Percentiles rank a stretch among this genome's conserved stretches.
Conservation (phyloP, 805 yeast genomes). For the Ogataea haglerorum region DNA sequence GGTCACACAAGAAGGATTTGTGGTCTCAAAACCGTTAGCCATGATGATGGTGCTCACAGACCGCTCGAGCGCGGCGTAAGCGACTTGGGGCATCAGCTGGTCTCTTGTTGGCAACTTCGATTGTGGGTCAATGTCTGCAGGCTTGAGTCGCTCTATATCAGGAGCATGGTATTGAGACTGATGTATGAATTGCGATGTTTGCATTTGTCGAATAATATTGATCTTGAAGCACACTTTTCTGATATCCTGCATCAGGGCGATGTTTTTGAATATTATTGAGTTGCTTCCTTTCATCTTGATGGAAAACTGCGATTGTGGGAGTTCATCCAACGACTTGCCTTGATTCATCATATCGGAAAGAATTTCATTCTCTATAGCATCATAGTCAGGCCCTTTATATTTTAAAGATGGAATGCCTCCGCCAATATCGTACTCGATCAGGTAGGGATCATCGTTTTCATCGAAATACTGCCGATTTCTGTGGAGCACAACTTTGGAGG, state of each 20-base stretch:
- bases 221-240: conserved; percentile 86
- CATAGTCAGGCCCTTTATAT: conserved; percentile 48
- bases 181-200: conserved; percentile 72
- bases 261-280: conserved; percentile 58
- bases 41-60: conserved; percentile 75
- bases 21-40: conserved; percentile 88
- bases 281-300: conserved; percentile 55
- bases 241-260: conserved; percentile 80
- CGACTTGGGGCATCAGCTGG: conserved; percentile 52
- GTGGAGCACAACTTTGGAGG: conserved; percentile 32
- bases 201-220: conserved; percentile 84
- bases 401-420: conserved; percentile 73
- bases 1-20: conserved; percentile 74
- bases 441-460: conserved; percentile 59
- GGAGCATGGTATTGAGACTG: conserved; percentile 72
- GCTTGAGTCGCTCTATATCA: conserved; percentile 51
- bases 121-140: conserved; percentile 77
- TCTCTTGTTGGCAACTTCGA: conserved; percentile 75
- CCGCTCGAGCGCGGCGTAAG: conserved; percentile 62
- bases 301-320: conserved; percentile 39
- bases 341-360: conserved; percentile 35
- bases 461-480: conserved; percentile 36
- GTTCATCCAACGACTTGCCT: conserved; percentile 33
- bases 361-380: conserved; percentile 42
- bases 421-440: conserved; percentile 79